Evolutionary conservation across 257 asterid genomes (phyloP), one percentile per base, ranked within the genome.

Genomic region (Fraxinus quadrangulata): DNA sequence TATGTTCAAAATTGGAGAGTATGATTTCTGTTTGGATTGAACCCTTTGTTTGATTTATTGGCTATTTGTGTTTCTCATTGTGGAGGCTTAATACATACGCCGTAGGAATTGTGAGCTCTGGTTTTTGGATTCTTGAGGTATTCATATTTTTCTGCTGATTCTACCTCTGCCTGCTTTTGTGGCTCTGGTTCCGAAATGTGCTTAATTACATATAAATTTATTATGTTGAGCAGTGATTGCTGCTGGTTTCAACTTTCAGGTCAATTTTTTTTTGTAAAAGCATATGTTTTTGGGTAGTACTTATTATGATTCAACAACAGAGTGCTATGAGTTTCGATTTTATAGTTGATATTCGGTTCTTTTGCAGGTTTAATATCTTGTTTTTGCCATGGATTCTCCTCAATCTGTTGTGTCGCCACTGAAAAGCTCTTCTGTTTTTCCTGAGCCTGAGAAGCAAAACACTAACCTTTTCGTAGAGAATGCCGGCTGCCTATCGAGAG

Each of bases 351-450:
- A 36, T 49, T 28, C 42, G 49, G n/a, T 10, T 33, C 16, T 61
- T 26, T 73, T 77, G 56, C 73, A 78, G 82, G 87, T 72, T 42
- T 77, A 66, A 51, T 67, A 63, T 39, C 76, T 67, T 63, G 66
- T 61, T 78, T 73, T 67, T 73, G 34, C 45, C 51, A 87, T 87
- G 90, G 90, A 82, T 82, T 84, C 90, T 19, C 90, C 85, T 70
- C 90, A 84, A 67, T 87, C 90, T 51, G 82, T 84, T 72, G 84
- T 86, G n/a, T 86, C 89, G 59, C 89, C 87, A 67, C 80, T 83
- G 81, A 84, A 86, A 81, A 70, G 81, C 51, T 51, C 86, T 61
- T 59, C 84, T 2, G 73, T 47, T 67, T 80, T 80, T 23, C 51
- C 74, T 16, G 86, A 83, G 21, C 75, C 82, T 3, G 90, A 87